Base-by-base conservation (phyloP, 805 yeast genomes). In the Kuraishia capsulata region DNA sequence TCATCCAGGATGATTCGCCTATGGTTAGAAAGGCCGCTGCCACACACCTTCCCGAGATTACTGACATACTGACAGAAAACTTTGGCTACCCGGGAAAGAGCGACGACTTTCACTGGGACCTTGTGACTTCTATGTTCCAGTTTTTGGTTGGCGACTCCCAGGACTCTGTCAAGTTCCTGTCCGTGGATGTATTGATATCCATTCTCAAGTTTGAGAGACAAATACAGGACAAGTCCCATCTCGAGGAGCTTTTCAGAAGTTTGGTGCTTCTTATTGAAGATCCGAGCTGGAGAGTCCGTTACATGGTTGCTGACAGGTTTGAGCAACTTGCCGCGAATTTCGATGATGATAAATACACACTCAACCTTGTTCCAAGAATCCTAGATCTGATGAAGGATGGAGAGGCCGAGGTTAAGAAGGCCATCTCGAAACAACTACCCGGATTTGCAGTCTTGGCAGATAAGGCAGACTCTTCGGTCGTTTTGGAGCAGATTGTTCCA, bases 11-110 rank as follows among this genome's bases (percentile, higher is more conserved):
- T 59, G 98, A 92, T 42, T 85, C 95, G 16, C 98, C 99, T 44
- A 88, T 92, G 96, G 97, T 92, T 17, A 79, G 96, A 61, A 80
- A 97, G 56, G 83, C 96, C 8, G 94, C 97, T 13, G 97, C 95
- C 5, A 76, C 76, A 31, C 76, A 82, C 52, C 71, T 92, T 48
- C 96, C 98, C 3, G 65, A 59, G 28, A 63, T 90, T 40, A 76
- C 90, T 45, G 76, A 79, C 46, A 62, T 75, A 37, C 68, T 82
- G 41, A 51, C 62, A 13, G 39, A 40, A 3, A 43, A 43, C 20
- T 56, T 51, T 39, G 47, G 50, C 36, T 47, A 52, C 2, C 65
- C 70, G 13, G 69, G 68, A 35, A 59, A 66, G 19, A 65, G 74
- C 40, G 67, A 64, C 37, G 78, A 75, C 46, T 70, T 73, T 42